Base-by-base conservation (phyloP, 1,139 yeast species). In the Ashbya aceris region DNA sequence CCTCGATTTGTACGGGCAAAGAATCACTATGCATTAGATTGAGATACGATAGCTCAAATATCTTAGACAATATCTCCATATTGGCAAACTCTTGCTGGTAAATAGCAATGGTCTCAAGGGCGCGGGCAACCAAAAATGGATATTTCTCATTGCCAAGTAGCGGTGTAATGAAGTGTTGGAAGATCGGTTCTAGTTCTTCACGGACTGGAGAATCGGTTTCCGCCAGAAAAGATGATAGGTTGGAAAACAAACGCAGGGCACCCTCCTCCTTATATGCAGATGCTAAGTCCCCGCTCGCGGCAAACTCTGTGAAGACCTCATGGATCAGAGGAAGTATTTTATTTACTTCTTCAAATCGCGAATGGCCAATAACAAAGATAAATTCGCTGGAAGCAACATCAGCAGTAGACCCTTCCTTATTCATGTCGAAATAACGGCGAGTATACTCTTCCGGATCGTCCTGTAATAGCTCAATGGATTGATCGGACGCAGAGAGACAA, bases 341-440 rank as follows among this genome's bases (percentile, higher is more conserved):
- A 38, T 64, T 49, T 14, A 78, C 62, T 40, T 69, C 67, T 33
- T 70, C 69, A 50, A 76, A 73, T 54, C 76, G 71, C 42, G 70
- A 53, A 65, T 65, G 48, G 65, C 70, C 56, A 68, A 65, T 48
- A 32, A 63, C 64, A 57, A 74, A 76, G 39, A 89, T 65, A 51
- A 86, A 84, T 60, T 81, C 83, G 40, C 83, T 75, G 1, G 96
- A 81, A 0, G 95, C 95, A 34, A 77, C 77, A 55, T 85, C 95
- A 0, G 94, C 77, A 9, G 91, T 80, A 38, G 76, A 74, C 31
- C 76, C 72, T 49, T 84, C 94, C 50, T 83, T 78, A 54, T 76
- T 79, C 45, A 79, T 68, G 56, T 80, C 87, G 50, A 79, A 79
- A 54, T 66, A 79, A 50, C 83, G 71, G 65, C 87, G 72, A 31